Evolutionary conservation across 148 eudicot genomes (phyloP), one percentile per base, ranked within the genome.

Genomic region (Salicornia ramosissima): DNA sequence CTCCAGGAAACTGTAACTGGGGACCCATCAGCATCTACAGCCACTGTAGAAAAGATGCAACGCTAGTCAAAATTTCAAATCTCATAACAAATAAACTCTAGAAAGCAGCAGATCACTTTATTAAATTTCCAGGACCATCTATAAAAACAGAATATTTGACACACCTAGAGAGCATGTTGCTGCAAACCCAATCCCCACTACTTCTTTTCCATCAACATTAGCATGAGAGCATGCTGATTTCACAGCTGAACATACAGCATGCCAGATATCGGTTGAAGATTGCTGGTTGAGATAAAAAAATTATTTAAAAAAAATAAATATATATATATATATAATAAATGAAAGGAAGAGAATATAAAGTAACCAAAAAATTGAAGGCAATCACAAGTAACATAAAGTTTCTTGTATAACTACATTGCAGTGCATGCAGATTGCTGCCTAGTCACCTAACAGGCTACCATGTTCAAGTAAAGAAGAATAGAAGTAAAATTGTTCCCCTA

Each of bases 211-310:
- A 74, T 80, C 79, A 80, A 91, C 83, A 83, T 82, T 77, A 73
- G 96, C 93, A 77, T 80, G 86, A 68, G 86, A 78, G 76, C 96
- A 86, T 65, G 97, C 96, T 58, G 89, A 81, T 78, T 84, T 95
- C 49, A 95, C 99, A 72, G 99, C 96, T 39, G 99, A 68, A 79
- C 97, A 95, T 68, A 95, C 85, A 52, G 99, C 97, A 83, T 72
- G 93, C 97, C 99, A 95, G 74, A 95, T 95, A 85, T 95, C 99
- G 42, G 99, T 95, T 65, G 99, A 95, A 74, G 99, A 95, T 95
- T 95, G 97, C 99, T 95, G 88, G 68, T 73, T 69, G 59, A 60
- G 49, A 49, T 29, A 56, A 74, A 69, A 34, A 40, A 55, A 25
- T 36, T 14, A 24, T 19, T 24, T 46, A 39, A 15, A 39, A 36